A percentile compares a stretch with the other conserved stretches of the same genome.
These are phyloP conservation scores for Balansia obtecta DNA, from an alignment of 2,329 filamentous ascomycete species.

Conservation along the genomic window DNA sequence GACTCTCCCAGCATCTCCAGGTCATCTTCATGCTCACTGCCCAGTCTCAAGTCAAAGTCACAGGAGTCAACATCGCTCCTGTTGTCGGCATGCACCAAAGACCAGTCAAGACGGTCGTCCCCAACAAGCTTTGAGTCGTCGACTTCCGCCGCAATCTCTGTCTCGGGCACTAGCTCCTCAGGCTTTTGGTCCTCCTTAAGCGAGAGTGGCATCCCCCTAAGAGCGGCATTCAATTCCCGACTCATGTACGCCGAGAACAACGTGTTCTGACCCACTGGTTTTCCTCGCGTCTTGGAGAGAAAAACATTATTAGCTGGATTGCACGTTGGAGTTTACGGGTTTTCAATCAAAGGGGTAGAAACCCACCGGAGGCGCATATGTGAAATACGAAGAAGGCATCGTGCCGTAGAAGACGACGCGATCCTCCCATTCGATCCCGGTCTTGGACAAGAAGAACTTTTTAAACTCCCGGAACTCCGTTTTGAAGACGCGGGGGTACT, in stretches of 20 bases:
- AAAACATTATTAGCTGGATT: background rate
- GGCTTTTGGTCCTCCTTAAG: background rate
- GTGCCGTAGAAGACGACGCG: slow-evolving; percentile 27
- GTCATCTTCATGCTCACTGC: background rate
- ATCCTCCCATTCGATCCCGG: slow-evolving; percentile 47
- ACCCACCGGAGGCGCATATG: slow-evolving; percentile 36
- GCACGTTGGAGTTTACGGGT: too few species aligned
- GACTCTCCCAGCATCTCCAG: background rate
- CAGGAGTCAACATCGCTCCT: background rate
- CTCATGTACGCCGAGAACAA: slow-evolving; percentile 21
- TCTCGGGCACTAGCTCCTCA: background rate
- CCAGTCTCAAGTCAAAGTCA: background rate
- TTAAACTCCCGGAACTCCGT: slow-evolving; percentile 38
- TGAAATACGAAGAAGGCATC: slow-evolving; percentile 22
- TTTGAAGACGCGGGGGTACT: slow-evolving; percentile 25
- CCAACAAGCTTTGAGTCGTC: background rate
- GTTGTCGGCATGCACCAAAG: background rate
- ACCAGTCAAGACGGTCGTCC: background rate
- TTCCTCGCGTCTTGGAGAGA: slow-evolving; percentile 20
- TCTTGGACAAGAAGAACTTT: slow-evolving; percentile 44
- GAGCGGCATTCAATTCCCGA: slow-evolving; percentile 19
- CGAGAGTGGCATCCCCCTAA: slow-evolving; percentile 11
- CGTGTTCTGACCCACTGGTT: slow-evolving; percentile 24
- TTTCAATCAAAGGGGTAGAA: too few species aligned
- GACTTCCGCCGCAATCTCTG: background rate